Conservation (phyloP, 2,329 filamentous ascomycete genomes). For the Diaporthe ilicicola region DNA sequence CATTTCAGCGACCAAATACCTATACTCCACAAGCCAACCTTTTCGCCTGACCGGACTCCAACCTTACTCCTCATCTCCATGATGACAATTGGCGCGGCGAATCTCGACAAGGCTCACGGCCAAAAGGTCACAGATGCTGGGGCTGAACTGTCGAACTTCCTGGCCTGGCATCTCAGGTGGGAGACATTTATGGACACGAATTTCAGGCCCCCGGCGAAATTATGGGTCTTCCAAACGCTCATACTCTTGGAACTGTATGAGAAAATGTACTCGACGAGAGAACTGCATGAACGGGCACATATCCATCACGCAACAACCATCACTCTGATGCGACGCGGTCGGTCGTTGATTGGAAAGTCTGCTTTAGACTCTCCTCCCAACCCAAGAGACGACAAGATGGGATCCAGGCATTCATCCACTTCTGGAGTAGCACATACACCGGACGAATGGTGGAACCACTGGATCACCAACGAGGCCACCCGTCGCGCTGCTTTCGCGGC, state of each 20-base stretch:
- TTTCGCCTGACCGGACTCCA: conserved; percentile 85
- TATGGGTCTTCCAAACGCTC: conserved; percentile 95
- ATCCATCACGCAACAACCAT: conserved; percentile 97
- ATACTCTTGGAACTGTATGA: conserved; percentile 92
- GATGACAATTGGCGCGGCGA: conserved; percentile 91
- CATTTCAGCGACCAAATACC: conserved; percentile 95
- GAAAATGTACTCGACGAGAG: conserved; percentile 95
- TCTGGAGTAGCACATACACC: conserved; percentile 72
- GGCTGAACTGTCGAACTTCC: conserved; percentile 86
- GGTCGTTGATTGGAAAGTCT: conserved; percentile 87
- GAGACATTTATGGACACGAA: conserved; percentile 92
- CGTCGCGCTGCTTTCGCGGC: conserved; percentile 90
- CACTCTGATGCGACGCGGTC: conserved; percentile 92
- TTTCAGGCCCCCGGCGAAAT: conserved; percentile 89
- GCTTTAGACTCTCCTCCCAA: conserved; percentile 85
- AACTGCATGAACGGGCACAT: conserved; percentile 91
- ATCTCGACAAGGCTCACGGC: conserved; percentile 83
- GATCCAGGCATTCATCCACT: conserved; percentile 68
- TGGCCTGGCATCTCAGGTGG: conserved; percentile 94
- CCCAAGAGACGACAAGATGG: conserved; percentile 67
- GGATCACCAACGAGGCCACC: conserved; percentile 94
- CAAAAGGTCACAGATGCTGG: conserved; percentile 77
- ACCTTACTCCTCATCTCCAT: conserved; percentile 86
- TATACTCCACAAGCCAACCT: conserved; percentile 93
- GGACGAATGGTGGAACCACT: conserved; percentile 94